Base-by-base conservation (phyloP, 2,329 filamentous ascomycete genomes). In the Alternaria tenuissima region DNA sequence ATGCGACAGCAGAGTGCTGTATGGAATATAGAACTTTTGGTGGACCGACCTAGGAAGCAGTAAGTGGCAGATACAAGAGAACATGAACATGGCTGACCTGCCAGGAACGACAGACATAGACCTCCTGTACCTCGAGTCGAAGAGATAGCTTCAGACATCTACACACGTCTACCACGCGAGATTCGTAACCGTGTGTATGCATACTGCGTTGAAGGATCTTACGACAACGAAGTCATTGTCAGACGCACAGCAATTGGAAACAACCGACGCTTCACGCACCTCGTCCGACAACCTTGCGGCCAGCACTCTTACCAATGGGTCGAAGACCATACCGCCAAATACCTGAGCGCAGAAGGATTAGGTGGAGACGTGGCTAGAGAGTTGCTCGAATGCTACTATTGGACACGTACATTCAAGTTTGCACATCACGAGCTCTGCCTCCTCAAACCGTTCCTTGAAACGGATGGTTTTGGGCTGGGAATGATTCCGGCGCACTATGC, bases 141-240 rank as follows among this genome's bases (percentile, higher is more conserved):
- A 20, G 43, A 39, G 5, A 24, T 60, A 12, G 54, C 53, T 24
- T 41, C 44, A 11, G 42, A 42, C 5, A 46, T 65, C 22, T 63
- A 65, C 26, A 52, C 47, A 11, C 42, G 36, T 42, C 49, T 71
- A n/a, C 67, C 68, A 32, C 65, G 65, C 51, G 68, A 71, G 39
- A 59, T 71, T 34, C 68, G 68, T 26, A 61, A 69, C 30, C 56
- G 61, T 24, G 59, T 71, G 54, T 65, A 68, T 39, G 51, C 58
- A 4, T 69, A 62, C 34, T 69, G 63, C 16, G 59, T 68, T 7
- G 59, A 69, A 44, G 62, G 68, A 11, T 18, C 42, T 4, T 62
- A 62, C 14, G 68, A 71, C 48, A 62, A 69, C 22, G 67, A 71
- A 30, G 67, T 71, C 14, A 61, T 71, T 9, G 58, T 71, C 16